Base-by-base conservation (phyloP, 371 early-diverging fungal species). In the Rhizoclosmatium hyalinum region DNA sequence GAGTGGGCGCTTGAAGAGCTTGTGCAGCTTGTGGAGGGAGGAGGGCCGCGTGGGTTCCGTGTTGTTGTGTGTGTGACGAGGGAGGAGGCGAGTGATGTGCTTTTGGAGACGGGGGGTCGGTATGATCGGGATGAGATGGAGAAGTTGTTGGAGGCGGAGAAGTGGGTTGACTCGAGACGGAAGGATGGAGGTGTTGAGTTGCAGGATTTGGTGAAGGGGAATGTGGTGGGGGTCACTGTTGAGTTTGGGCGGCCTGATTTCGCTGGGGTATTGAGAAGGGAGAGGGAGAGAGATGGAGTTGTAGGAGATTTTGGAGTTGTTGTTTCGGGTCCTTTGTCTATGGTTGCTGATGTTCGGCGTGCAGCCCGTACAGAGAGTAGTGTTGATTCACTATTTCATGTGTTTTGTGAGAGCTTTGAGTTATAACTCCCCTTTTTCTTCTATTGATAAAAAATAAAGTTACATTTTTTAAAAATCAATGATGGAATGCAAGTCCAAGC, bases 371-470 rank as follows among this genome's bases (percentile, higher is more conserved):
- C 6, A 12, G 70, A 70, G 44, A 70, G 70, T 58, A 58, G 56
- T 58, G 24, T 3, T 6, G 19, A 12, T 17, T 70, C 58, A 10
- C 24, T 70, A 10, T 70, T 57, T 44, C 70, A 70, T 70, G 70
- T 70, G 47, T 70, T 70, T 44, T 19, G 24, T n/a, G 70, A 70
- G 56, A 70, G 70, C 42, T 70, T 70, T 54, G 68, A 68, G 47
- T 24, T 68, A 41, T 68, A 41, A 68, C 3, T 1, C 32, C 32
- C 32, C 32, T 32, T 32, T 32, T 32, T 32, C 32, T 32, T 32
- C 32, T 32, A 32, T 32, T 32, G 32, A 32, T 32, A 32, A 32
- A 32, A 32, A 32, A 32, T 32, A 32, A 32, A 32, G 32, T 32
- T 32, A 32, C 32, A 32, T 32, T 24, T 24, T 24, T 24, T 24